Evolutionary conservation across 495 filamentous ascomycete genomes (phyloP).

Genomic region (Chaetomium cochliodes): DNA sequence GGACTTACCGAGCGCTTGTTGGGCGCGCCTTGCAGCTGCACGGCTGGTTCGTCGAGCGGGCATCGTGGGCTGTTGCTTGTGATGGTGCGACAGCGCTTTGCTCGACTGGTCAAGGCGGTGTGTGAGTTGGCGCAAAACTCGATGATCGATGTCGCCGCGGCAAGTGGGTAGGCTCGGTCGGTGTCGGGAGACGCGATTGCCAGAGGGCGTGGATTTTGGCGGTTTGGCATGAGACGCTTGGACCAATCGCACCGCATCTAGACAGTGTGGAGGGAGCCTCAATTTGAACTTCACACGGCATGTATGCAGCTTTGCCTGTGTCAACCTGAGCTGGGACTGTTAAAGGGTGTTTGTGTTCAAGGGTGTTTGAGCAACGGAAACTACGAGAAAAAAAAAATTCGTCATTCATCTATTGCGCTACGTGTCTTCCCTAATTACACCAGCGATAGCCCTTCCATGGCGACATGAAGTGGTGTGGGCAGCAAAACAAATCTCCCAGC

Average conservation of each 20-base stretch:
- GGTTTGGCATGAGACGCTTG: background rate
- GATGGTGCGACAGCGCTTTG: conserved; percentile 6
- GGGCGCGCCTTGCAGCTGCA: conserved; percentile 38
- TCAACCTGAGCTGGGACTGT: too few species aligned
- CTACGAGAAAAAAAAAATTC: background rate
- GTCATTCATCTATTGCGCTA: background rate
- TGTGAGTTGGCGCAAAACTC: background rate
- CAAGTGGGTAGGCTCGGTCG: background rate
- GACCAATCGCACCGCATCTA: background rate
- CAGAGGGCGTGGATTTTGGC: conserved; percentile 18
- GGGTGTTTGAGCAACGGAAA: too few species aligned
- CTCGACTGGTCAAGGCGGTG: background rate
- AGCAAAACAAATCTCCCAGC: background rate
- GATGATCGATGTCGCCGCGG: background rate
- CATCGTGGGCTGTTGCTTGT: conserved; percentile 22
- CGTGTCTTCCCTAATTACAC: background rate
- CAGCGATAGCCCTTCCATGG: background rate
- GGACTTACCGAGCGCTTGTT: conserved; percentile 35
- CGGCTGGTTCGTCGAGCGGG: conserved; percentile 35
- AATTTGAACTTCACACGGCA: background rate
- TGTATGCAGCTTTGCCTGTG: too few species aligned
- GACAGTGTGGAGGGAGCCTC: background rate
- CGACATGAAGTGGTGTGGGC: background rate
- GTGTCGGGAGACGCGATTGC: conserved; percentile 17
- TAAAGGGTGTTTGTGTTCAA: too few species aligned